Base-by-base conservation (phyloP, 805 yeast species). In the Yarrowia yakushimensis region DNA sequence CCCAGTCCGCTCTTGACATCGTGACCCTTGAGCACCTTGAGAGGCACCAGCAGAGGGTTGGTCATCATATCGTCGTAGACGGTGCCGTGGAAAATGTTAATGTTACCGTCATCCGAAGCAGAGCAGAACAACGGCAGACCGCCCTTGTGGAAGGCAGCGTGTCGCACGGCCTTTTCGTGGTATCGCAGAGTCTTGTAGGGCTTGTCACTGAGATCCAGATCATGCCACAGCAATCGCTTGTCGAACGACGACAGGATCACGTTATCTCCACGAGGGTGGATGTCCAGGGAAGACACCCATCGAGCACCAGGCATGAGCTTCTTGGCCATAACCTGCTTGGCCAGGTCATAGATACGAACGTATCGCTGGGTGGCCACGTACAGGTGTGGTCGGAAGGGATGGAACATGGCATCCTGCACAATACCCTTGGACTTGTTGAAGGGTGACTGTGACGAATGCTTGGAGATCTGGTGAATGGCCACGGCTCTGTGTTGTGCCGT, bases 181-280 rank as follows among this genome's bases (percentile, higher is more conserved):
- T 92, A 94, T 73, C 99, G 82, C 70, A 94, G 80, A 0, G 97
- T 93, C 79, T 96, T 94, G 79, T 91, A 94, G 30, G 99, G 99
- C 54, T 96, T 90, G 63, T 82, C 79, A 46, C 88, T 80, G 66
- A 96, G 80, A 74, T 94, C 99, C 71, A 93, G 78, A 79, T 94
- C 99, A 71, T 93, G 98, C 99, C 99, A 94, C 67, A 92, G 81
- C 5, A 94, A 96, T 68, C 97, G 83, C 80, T 92, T 91, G 75
- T 94, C 99, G 74, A 83, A 94, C 2, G 97, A 90, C 8, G 93
- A 88, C 13, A 97, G 96, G 66, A 94, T 76, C 60, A 94, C 84
- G 71, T 94, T 92, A 74, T 94, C 98, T 63, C 99, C 99, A 67
- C 96, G 81, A 64, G 98, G 97, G 74, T 94, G 98, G 59, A 94